A percentile compares a stretch with the other conserved stretches of the same genome.
phyloP scores from a whole-genome alignment of 257 asterid genomes.

The Striga asiatica region DNA sequence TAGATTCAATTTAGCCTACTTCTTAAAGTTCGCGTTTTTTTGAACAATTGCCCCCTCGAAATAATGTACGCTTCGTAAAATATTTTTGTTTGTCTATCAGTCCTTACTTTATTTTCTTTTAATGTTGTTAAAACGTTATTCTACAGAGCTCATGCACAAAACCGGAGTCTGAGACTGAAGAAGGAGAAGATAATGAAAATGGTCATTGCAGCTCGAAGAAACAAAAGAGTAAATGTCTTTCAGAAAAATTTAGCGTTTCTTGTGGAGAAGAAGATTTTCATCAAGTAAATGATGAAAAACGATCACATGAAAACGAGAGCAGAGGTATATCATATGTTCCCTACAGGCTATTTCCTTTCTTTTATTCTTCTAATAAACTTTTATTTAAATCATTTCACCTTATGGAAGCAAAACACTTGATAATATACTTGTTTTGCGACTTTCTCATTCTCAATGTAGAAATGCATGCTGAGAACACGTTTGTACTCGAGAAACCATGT shows the following conservation, averaged over 20 bases:
- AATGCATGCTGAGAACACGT: too few species aligned
- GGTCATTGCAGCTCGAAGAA: conserved; percentile 22
- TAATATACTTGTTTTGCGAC: too few species aligned
- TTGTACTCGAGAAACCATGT: too few species aligned
- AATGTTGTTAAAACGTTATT: too few species aligned
- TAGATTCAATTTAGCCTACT: neutral
- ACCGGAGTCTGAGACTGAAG: conserved; percentile 51
- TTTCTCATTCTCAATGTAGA: too few species aligned
- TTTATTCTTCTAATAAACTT: too few species aligned
- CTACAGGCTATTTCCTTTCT: too few species aligned
- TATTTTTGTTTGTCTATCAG: neutral
- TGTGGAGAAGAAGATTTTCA: conserved; percentile 24
- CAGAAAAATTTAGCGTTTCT: conserved; percentile 20
- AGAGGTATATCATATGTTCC: conserved; percentile 39
- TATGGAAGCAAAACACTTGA: too few species aligned
- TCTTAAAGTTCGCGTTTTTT: neutral
- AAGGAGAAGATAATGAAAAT: conserved; percentile 31
- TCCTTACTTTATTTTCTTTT: neutral
- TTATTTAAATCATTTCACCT: too few species aligned
- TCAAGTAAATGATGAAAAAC: conserved; percentile 15
- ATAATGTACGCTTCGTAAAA: too few species aligned
- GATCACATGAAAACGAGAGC: conserved; percentile 18
- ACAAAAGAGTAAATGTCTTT: conserved; percentile 19
- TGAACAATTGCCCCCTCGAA: too few species aligned
- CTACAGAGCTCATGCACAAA: conserved; percentile 83